Percentiles rank a stretch among this genome's conserved stretches.
These are phyloP conservation scores for Nitzschia sp. DNA, from an alignment of 108 stramenopile species.

Conservation along the genomic window DNA sequence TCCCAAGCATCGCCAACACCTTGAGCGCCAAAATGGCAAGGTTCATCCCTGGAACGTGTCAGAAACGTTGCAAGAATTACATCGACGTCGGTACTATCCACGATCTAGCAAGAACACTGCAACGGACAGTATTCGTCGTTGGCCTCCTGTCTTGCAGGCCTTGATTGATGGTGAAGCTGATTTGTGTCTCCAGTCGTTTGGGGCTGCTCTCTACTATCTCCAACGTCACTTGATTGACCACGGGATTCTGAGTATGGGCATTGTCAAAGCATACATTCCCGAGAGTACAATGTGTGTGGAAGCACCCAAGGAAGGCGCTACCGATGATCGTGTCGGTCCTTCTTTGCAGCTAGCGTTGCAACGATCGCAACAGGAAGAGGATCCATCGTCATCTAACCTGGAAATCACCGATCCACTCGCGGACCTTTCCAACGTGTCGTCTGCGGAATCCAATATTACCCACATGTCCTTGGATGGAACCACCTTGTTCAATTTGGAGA, in stretches of 20 bases:
- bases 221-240: constrained; percentile 89
- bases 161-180: constrained; percentile 77
- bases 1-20: constrained; percentile 41
- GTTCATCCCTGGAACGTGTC: constrained; percentile 84
- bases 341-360: background rate
- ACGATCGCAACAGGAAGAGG: constrained; percentile 15
- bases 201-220: constrained; percentile 87
- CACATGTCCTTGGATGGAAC: constrained; percentile 95
- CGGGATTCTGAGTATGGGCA: constrained; percentile 90
- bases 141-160: constrained; percentile 83
- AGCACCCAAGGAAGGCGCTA: no score
- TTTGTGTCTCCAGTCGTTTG: constrained; percentile 81
- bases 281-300: constrained; percentile 33
- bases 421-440: background rate
- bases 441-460: constrained; percentile 46
- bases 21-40: constrained; percentile 45
- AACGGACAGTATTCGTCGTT: constrained; percentile 43
- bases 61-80: constrained; percentile 76
- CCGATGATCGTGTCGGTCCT: background rate
- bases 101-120: constrained; percentile 42
- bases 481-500: constrained; percentile 94
- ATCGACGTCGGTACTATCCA: constrained; percentile 79
- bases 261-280: constrained; percentile 84
- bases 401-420: background rate
- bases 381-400: constrained; percentile 4